Conservation (phyloP, 1,139 yeast genomes). For the Taphrina sp. region DNA sequence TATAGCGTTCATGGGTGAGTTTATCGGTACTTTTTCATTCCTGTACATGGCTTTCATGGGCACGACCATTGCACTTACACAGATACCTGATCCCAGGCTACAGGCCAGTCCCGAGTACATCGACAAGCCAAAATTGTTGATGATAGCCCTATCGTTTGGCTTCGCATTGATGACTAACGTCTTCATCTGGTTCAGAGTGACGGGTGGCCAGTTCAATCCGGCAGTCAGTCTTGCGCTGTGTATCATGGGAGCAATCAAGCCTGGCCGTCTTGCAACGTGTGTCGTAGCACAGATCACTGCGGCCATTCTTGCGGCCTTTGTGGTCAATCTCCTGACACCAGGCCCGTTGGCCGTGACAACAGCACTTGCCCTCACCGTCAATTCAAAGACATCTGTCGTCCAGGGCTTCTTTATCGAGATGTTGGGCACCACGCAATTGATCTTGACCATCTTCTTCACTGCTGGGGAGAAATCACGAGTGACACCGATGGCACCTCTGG, state of each 20-base stretch:
- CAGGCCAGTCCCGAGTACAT: not conserved
- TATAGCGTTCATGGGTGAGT: slow-evolving; percentile 63
- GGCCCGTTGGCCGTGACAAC: slow-evolving; percentile 13
- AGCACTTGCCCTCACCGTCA: slow-evolving; percentile 35
- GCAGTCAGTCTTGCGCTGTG: slow-evolving; percentile 50
- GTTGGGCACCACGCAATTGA: slow-evolving; percentile 68
- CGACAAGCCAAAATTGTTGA: slow-evolving; percentile 56
- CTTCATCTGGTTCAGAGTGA: slow-evolving; percentile 70
- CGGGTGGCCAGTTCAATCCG: slow-evolving; percentile 61
- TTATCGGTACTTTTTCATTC: slow-evolving; percentile 81
- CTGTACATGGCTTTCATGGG: slow-evolving; percentile 66
- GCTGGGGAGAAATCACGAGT: slow-evolving; percentile 73
- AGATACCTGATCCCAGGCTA: slow-evolving; percentile 2
- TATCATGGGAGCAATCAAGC: slow-evolving; percentile 69
- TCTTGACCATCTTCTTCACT: slow-evolving; percentile 73
- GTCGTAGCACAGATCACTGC: slow-evolving; percentile 69
- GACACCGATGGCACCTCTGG: slow-evolving; percentile 25
- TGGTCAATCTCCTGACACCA: slow-evolving; percentile 41
- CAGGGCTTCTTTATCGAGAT: slow-evolving; percentile 77
- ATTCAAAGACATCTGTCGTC: slow-evolving; percentile 45
- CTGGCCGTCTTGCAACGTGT: slow-evolving; percentile 67
- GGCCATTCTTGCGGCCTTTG: slow-evolving; percentile 92
- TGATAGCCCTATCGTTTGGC: slow-evolving; percentile 76
- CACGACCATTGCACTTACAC: slow-evolving; percentile 56
- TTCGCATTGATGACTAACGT: slow-evolving; percentile 77